Evolutionary conservation across 1,284 basidiomycete species (phyloP).

Genomic region (Leccinum insolens): DNA sequence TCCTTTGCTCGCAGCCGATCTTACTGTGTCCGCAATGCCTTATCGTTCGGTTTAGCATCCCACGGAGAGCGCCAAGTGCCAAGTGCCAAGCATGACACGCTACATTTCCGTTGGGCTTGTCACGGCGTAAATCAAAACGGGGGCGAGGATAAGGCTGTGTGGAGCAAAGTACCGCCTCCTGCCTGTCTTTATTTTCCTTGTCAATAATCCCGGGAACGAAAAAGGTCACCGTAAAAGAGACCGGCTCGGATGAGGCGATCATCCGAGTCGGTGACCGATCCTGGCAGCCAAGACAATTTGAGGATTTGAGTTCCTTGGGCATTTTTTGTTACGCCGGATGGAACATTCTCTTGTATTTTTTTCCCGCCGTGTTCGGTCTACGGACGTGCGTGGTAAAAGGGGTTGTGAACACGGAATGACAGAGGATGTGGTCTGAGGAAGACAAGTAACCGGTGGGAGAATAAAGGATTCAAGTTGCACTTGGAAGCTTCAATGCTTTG

Average conservation of each 20-base stretch:
- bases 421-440: constrained; percentile 72
- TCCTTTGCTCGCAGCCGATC: not conserved
- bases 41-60: not conserved
- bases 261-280: not conserved
- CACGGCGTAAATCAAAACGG: not conserved
- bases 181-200: not conserved
- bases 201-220: not conserved
- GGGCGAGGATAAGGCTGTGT: not conserved
- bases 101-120: not conserved
- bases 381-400: constrained; percentile 60
- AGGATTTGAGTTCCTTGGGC: not conserved
- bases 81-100: not conserved
- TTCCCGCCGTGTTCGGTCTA: constrained; percentile 43
- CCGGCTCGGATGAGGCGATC: not conserved
- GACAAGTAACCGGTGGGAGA: constrained; percentile 55
- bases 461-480: constrained; percentile 66
- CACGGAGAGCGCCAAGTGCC: not conserved
- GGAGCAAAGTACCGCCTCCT: not conserved
- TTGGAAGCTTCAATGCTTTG: constrained; percentile 67
- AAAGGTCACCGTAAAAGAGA: not conserved
- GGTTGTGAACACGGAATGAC: constrained; percentile 93
- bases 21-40: not conserved
- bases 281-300: not conserved
- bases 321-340: constrained; percentile 58
- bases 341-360: constrained; percentile 56